Conservation (phyloP, 495 filamentous ascomycete species). For the Aspergillus heteromorphus region DNA sequence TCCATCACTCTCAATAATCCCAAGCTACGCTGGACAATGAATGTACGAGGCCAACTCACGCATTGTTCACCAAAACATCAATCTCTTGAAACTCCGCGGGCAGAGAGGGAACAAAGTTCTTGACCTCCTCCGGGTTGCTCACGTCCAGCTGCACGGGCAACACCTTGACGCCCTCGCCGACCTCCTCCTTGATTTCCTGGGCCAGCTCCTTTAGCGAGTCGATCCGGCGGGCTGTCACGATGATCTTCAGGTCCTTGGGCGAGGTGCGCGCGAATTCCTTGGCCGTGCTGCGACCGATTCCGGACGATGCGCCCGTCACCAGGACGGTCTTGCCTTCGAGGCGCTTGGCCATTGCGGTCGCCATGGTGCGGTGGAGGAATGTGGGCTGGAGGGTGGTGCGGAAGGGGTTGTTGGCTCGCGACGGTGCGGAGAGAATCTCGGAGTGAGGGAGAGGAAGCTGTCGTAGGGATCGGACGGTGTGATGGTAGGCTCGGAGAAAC, state of each 20-base stretch:
- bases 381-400: conserved; percentile 17
- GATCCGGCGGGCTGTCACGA: conserved; percentile 79
- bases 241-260: conserved; percentile 73
- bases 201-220: conserved; percentile 74
- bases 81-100: conserved; percentile 83
- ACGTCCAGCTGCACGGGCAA: conserved; percentile 82
- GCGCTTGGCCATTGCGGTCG: conserved; percentile 73
- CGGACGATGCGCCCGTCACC: conserved; percentile 89
- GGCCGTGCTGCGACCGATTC: conserved; percentile 82
- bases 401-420: no score
- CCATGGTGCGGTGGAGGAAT: conserved; percentile 53
- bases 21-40: neutral
- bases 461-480: conserved; percentile 27
- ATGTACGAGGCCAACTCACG: conserved; percentile 50
- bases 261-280: conserved; percentile 87
- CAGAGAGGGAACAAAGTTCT: conserved; percentile 64
- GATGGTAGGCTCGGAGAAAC: conserved; percentile 19
- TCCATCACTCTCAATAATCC: neutral
- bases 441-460: conserved; percentile 13
- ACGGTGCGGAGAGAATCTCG: conserved; percentile 14
- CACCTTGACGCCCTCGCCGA: conserved; percentile 76
- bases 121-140: conserved; percentile 70
- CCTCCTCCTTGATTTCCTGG: conserved; percentile 69
- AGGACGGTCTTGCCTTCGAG: conserved; percentile 91
- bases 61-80: conserved; percentile 93